phyloP scores from a whole-genome alignment of 1,284 basidiomycete genomes.

The Ceratobasidium sp. region DNA sequence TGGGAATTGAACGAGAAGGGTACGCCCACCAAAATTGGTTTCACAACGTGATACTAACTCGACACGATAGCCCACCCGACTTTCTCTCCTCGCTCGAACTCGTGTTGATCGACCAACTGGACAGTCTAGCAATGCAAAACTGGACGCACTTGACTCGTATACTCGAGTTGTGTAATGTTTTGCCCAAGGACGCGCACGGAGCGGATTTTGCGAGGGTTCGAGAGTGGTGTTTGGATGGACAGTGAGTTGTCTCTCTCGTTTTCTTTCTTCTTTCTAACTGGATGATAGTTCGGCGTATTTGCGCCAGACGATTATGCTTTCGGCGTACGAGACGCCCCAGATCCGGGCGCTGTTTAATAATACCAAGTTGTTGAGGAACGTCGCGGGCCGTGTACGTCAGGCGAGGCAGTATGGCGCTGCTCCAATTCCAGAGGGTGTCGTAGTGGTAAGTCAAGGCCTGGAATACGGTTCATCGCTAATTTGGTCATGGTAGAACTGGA shows the following conservation, averaged over 20 bases:
- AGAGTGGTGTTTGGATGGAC: conserved; percentile 95
- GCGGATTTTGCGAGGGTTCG: conserved; percentile 97
- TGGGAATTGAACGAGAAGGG: conserved; percentile 96
- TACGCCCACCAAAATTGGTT: conserved; percentile 58
- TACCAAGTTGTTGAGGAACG: conserved; percentile 72
- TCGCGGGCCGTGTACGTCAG: conserved; percentile 83
- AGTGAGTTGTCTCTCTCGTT: conserved; percentile 66
- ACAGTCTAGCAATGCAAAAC: conserved; percentile 97
- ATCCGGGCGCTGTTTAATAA: conserved; percentile 82
- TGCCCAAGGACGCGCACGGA: conserved; percentile 93
- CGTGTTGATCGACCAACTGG: conserved; percentile 92
- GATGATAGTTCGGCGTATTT: conserved; percentile 77
- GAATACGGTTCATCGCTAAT: neutral
- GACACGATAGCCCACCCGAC: conserved; percentile 75
- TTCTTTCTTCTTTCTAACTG: conserved; percentile 13
- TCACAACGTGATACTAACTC: conserved; percentile 49
- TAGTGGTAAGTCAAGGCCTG: conserved; percentile 68
- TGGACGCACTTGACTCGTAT: conserved; percentile 82
- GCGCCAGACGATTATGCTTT: conserved; percentile 91
- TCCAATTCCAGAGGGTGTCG: conserved; percentile 80
- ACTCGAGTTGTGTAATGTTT: conserved; percentile 66
- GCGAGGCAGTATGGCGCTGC: conserved; percentile 78
- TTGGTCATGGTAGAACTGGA: conserved; percentile 67
- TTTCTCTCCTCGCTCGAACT: conserved; percentile 95
- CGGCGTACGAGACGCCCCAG: conserved; percentile 92